These are phyloP conservation scores for Blastobotrys elegans DNA, from an alignment of 1,139 yeast genomes.

Conservation along the genomic window DNA sequence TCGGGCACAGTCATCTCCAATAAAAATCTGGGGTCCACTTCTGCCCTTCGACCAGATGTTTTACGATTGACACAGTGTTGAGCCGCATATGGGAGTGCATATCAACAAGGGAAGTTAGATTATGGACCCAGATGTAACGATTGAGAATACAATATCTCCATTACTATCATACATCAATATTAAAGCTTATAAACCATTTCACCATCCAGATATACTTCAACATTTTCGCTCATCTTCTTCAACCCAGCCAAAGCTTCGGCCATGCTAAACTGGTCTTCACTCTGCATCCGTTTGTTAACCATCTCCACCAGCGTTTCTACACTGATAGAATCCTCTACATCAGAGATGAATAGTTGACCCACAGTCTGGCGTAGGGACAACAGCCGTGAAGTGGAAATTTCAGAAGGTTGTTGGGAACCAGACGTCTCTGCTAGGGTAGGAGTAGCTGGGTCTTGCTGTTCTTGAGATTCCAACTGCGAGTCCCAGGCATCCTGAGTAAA, in stretches of 20 bases:
- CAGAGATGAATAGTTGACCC: conserved; percentile 32
- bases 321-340: conserved; percentile 28
- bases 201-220: conserved; percentile 33
- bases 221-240: conserved; percentile 33
- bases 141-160: background rate
- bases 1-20: too few species aligned
- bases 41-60: too few species aligned
- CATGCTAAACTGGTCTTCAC: conserved; percentile 34
- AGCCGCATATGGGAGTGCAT: too few species aligned
- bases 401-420: background rate
- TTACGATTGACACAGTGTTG: too few species aligned
- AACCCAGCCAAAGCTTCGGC: conserved; percentile 37
- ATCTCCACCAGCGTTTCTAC: conserved; percentile 28
- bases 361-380: conserved; percentile 29
- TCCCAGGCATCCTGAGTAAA: conserved; percentile 28
- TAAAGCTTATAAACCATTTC: conserved; percentile 16
- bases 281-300: conserved; percentile 33
- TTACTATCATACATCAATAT: background rate
- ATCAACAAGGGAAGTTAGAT: background rate
- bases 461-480: conserved; percentile 16
- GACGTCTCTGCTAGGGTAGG: conserved; percentile 20
- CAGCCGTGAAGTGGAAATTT: conserved; percentile 32
- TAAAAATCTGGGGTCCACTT: too few species aligned
- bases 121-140: background rate
- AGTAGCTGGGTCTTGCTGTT: conserved; percentile 16